Evolutionary conservation across 2,329 filamentous ascomycete genomes (phyloP), one percentile per base, ranked within the genome.

Genomic region (Aureobasidium subglaciale): DNA sequence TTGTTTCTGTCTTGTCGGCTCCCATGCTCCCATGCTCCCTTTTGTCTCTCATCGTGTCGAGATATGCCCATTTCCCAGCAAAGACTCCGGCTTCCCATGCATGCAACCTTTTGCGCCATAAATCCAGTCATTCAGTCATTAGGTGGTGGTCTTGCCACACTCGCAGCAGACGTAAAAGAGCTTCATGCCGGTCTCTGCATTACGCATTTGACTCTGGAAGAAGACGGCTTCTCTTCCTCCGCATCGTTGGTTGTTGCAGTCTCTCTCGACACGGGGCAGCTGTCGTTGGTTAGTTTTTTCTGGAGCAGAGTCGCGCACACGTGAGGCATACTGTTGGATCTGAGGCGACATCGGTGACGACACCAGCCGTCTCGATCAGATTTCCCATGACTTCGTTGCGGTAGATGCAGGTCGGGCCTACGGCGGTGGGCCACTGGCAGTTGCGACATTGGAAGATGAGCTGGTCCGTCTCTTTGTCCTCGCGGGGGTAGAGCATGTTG

Each of bases 161-260:
- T 85, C 83, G 77, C 88, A 93, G 79, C 93, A 99, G 56, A 99
- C 93, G 61, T 73, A 78, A 66, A 77, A 78, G 38, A 78, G 71
- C 66, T 73, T 75, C 93, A 99, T 99, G 76, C 93, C 93, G 41
- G 93, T 99, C 73, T 97, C 91, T 46, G 90, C 89, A 63, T 87
- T 96, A 73, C 93, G 87, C 77, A 97, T 91, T 71, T 99, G 93
- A 59, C 91, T 96, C 76, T 99, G 93, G 78, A 99, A 99, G 76
- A 96, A 99, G 58, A 99, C 95, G 42, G 91, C 90, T 74, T 97
- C 91, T 64, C 84, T 83, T 71, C 93, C 87, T 62, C 82, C 80
- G 78, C 95, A 99, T 63, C 57, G 35, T 29, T 49, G 27, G 30
- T 78, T 81, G 52, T 90, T 90, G 75, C 93, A 99, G 59, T 81